A percentile compares a stretch with the other conserved stretches of the same genome.
These are phyloP conservation scores for Chrysosporium keratinophilum DNA, from an alignment of 2,329 filamentous ascomycete genomes.

Conservation along the genomic window DNA sequence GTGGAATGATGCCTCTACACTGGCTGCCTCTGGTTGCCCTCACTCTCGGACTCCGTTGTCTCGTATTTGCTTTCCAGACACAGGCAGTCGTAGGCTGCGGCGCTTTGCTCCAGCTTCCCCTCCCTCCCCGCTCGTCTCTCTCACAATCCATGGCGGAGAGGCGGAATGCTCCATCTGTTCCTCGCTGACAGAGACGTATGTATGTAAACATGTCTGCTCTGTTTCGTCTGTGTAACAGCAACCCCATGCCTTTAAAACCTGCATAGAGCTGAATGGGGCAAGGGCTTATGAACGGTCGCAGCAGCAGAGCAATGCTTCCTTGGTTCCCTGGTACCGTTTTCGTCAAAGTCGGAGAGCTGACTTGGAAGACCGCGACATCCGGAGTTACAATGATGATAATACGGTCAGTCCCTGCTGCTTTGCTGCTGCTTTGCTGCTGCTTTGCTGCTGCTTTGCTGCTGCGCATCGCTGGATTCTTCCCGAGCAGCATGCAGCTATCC, in stretches of 20 bases:
- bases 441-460: too few relatives aligned
- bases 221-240: slow-evolving; percentile 6
- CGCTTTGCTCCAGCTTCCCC: neutral
- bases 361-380: too few relatives aligned
- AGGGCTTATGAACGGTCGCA: neutral
- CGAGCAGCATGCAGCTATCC: neutral
- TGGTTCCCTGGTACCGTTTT: neutral
- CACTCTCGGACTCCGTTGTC: neutral
- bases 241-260: neutral
- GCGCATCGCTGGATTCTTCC: neutral
- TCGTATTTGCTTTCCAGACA: slow-evolving; percentile 5
- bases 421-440: too few relatives aligned
- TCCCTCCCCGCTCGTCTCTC: neutral
- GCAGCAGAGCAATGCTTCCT: neutral
- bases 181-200: neutral
- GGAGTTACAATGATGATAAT: too few relatives aligned
- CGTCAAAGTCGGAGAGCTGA: neutral
- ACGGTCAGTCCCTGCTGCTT: too few relatives aligned
- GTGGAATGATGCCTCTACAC: neutral
- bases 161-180: neutral
- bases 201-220: neutral
- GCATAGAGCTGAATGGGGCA: slow-evolving; percentile 2
- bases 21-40: neutral
- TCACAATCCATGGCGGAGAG: neutral
- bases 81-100: neutral